A percentile compares a stretch with the other conserved stretches of the same genome.
Conservation (phyloP, 73 alveolate species). For the Paraurostyla sp. region DNA sequence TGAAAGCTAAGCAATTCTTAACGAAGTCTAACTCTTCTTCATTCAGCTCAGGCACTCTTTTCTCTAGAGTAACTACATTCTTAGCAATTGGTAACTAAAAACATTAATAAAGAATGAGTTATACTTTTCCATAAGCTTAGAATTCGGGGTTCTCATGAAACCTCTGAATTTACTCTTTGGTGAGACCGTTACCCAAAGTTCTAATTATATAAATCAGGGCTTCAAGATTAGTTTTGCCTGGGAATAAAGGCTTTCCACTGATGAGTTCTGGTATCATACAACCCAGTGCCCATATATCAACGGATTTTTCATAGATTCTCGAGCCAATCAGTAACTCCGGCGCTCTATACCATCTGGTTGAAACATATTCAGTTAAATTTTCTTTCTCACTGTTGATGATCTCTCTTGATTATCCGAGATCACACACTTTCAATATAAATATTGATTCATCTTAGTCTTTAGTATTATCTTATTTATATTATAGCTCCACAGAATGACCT, state of each 20-base stretch:
- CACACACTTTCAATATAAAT: slow-evolving; percentile 64
- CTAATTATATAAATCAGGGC: slow-evolving; percentile 36
- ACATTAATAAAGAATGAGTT: not conserved
- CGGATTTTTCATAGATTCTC: slow-evolving; percentile 46
- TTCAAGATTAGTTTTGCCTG: slow-evolving; percentile 73
- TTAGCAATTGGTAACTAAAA: not conserved
- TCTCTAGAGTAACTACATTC: slow-evolving; percentile 24
- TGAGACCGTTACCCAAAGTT: slow-evolving; percentile 29
- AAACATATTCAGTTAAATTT: slow-evolving; percentile 73
- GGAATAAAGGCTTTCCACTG: slow-evolving; percentile 76
- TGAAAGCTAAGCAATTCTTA: not conserved
- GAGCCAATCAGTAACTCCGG: slow-evolving; percentile 78
- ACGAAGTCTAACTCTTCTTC: slow-evolving; percentile 39
- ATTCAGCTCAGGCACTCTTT: slow-evolving; percentile 38
- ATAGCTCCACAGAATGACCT: slow-evolving; percentile 48
- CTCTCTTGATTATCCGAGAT: slow-evolving; percentile 72
- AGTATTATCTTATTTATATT: not conserved
- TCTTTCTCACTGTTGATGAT: not conserved
- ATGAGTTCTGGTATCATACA: slow-evolving; percentile 76
- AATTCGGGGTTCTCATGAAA: slow-evolving; percentile 41
- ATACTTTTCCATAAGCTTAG: not conserved
- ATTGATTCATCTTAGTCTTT: not conserved
- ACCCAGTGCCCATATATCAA: slow-evolving; percentile 82
- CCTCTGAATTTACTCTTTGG: slow-evolving; percentile 20
- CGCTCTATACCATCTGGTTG: slow-evolving; percentile 82